These are phyloP conservation scores for Xylaria cubensis DNA, from an alignment of 495 filamentous ascomycete species.

Conservation along the genomic window DNA sequence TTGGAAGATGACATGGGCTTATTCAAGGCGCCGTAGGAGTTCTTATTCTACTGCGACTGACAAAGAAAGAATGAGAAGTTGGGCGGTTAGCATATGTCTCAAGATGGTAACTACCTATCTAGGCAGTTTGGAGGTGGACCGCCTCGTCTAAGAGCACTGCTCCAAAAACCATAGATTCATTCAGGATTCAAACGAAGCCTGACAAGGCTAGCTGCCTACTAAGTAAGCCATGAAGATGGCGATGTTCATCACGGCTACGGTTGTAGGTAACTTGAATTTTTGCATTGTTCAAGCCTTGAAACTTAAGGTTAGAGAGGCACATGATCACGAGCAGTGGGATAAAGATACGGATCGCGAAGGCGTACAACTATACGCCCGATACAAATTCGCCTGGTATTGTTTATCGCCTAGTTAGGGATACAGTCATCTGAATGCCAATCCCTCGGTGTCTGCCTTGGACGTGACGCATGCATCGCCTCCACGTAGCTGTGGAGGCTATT, in stretches of 20 bases:
- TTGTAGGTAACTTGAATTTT: background rate
- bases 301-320: background rate
- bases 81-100: background rate
- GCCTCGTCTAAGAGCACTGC: background rate
- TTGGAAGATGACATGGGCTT: background rate
- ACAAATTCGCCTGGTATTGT: background rate
- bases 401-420: background rate
- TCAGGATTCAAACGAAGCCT: background rate
- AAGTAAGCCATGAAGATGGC: background rate
- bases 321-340: background rate
- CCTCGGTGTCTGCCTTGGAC: slow-evolving; percentile 2
- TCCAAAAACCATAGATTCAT: background rate
- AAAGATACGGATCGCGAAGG: background rate
- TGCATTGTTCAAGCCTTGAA: background rate
- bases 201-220: background rate
- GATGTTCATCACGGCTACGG: background rate
- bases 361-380: background rate
- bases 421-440: background rate
- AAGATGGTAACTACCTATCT: background rate
- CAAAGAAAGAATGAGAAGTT: background rate
- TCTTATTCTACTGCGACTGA: background rate
- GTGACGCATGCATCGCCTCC: background rate
- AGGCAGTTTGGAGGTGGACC: background rate
- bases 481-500: background rate
- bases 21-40: background rate